Evolutionary conservation across 1,284 basidiomycete genomes (phyloP), one percentile per base, ranked within the genome.

Genomic region (Ustilago trichophora): DNA sequence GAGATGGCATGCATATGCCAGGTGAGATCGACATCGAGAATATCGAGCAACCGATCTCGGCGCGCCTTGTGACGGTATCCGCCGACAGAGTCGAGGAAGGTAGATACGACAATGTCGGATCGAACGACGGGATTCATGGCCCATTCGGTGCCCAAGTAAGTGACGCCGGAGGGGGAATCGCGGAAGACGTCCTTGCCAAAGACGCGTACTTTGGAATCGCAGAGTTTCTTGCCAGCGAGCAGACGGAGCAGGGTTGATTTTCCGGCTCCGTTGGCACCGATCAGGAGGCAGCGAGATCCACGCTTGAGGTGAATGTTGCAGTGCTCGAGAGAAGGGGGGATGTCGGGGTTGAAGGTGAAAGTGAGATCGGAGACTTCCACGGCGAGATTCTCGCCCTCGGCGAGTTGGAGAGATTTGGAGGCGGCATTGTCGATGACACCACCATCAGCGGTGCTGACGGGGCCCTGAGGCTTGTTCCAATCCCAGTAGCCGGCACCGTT

Each of bases 61-160:
- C 94, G 86, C 72, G 89, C 90, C 78, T 94, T 94, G 84, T 98
- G 88, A 37, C 94, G 86, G 82, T 96, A 98, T 0, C 95, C 95
- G 19, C 95, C 95, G 3, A 98, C 92, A 16, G 92, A 94, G 48
- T 81, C 66, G 33, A 81, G 58, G 82, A 99, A 99, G 58, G 89
- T 85, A 7, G 90, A 89, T 6, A 81, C 80, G 18, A 73, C 58
- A 35, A 81, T 81, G 46, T 81, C 80, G 35, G 63, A 63, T 32
- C 94, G 88, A 3, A 98, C 95, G 45, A 98, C 94, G 1, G 93
- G 93, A 83, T 98, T 98, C 88, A 91, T 91, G 5, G 93, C 92
- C 92, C 92, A 84, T 48, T 84, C 83, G 12, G 79, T 81, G 48
- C 94, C 94, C 21, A 98, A 87, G 80, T 93, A 95, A 8, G 92